Conservation (phyloP, 192 early-diverging fungal species). For the Podochytrium sp. region DNA sequence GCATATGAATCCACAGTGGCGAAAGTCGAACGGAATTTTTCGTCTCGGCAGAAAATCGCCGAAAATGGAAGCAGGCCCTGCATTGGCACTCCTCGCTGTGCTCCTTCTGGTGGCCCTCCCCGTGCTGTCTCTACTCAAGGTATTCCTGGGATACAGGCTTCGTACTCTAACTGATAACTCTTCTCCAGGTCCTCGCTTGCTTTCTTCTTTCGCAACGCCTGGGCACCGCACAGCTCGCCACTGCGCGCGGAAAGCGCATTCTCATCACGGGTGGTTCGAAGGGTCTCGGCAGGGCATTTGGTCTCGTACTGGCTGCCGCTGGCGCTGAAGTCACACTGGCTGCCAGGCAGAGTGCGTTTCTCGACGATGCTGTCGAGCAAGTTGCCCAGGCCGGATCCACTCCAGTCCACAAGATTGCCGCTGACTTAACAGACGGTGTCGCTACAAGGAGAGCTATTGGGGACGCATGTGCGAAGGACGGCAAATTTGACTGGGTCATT, state of each 20-base stretch:
- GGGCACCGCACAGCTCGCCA: not conserved
- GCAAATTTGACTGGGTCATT: conserved; percentile 19
- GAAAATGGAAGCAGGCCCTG: conserved; percentile 10
- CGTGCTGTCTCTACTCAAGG: conserved; percentile 30
- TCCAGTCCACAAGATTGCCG: not conserved
- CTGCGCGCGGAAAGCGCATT: conserved; percentile 33
- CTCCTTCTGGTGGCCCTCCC: conserved; percentile 11
- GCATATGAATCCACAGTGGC: too few relatives aligned
- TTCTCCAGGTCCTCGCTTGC: not conserved
- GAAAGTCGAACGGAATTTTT: too few relatives aligned
- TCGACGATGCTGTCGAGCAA: not conserved
- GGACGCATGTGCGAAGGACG: not conserved
- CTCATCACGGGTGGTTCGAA: conserved; percentile 50
- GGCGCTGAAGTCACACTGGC: conserved; percentile 53
- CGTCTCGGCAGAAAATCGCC: too few relatives aligned
- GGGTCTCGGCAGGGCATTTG: conserved; percentile 39
- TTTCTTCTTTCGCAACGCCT: not conserved
- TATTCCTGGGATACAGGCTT: not conserved
- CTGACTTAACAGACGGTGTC: not conserved
- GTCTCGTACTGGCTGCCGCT: conserved; percentile 29
- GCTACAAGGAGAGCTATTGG: not conserved
- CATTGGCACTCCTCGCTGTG: conserved; percentile 21
- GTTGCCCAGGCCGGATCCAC: not conserved
- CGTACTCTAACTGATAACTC: not conserved
- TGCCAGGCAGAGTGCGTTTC: conserved; percentile 32